Conservation (phyloP, 257 asterid genomes). For the Nyctanthes arbortristis region DNA sequence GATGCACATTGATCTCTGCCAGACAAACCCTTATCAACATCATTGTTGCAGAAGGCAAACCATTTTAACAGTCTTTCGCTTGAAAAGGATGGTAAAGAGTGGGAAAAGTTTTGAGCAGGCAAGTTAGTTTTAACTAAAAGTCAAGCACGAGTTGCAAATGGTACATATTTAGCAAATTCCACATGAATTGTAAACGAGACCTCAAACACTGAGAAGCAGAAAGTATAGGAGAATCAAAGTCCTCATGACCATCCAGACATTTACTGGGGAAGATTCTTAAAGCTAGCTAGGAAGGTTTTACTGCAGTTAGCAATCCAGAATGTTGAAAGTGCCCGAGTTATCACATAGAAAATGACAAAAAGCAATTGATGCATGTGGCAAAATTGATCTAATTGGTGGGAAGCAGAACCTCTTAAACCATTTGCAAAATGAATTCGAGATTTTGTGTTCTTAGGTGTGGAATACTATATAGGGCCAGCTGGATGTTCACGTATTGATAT, state of each 20-base stretch:
- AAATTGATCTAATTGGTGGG: not conserved
- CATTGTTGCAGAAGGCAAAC: too few relatives aligned
- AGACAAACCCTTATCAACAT: not conserved
- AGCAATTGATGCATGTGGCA: not conserved
- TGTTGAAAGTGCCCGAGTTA: not conserved
- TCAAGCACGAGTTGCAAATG: not conserved
- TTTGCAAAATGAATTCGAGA: not conserved
- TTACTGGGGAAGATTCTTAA: not conserved
- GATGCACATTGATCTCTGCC: not conserved
- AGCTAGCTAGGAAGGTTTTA: conserved; percentile 3
- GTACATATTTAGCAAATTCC: not conserved
- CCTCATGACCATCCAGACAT: not conserved
- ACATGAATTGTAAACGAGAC: not conserved
- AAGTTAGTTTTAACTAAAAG: not conserved
- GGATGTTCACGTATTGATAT: too few relatives aligned
- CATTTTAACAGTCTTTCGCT: not conserved
- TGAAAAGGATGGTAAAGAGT: not conserved
- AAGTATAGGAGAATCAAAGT: not conserved
- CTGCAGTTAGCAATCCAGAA: not conserved
- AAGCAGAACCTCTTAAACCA: conserved; percentile 7
- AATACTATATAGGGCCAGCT: too few relatives aligned
- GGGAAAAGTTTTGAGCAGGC: not conserved
- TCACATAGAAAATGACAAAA: not conserved
- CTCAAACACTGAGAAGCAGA: conserved; percentile 5
- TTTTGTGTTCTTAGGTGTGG: too few relatives aligned